Evolutionary conservation across 2,329 filamentous ascomycete species (phyloP), one percentile per base, ranked within the genome.

Genomic region (Fusarium mexicanum): DNA sequence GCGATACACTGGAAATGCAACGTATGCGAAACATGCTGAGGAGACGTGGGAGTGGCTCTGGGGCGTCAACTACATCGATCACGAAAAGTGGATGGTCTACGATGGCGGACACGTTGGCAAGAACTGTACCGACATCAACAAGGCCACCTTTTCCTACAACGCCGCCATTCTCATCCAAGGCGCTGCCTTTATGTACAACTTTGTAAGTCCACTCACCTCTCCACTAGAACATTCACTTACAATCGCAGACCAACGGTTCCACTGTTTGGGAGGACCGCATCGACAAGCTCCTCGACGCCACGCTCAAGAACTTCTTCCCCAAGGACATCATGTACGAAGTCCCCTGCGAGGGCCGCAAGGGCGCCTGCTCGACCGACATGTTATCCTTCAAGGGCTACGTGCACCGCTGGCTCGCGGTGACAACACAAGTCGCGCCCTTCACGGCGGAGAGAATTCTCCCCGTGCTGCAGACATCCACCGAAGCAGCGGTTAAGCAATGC

Each of bases 361-460:
- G 79, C 29, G 87, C 83, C 26, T 96, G 94, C 84, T 91, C 91
- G 66, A 86, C 88, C 54, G 94, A 96, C 77, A 93, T 94, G 86
- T 82, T 89, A 68, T 89, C 90, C 4, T 95, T 92, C 87, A 94
- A 94, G 82, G 92, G 91, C 44, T 91, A 91, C 66, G 84, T 93
- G 24, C 87, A 90, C 74, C 88, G 91, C 46, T 93, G 91, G 90
- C 84, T 94, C 74, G 86, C 89, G 8, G 85, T 87, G 29, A 86
- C 88, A 3, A 87, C 89, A 5, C 86, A 91, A 73, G 64, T 94
- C n/a, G 91, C 90, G 1, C 92, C 92, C 0, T 87, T 86, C 51
- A 90, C 88, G 2, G 81, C 82, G 46, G 81, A 86, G 3, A 83
- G 79, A 22, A 90, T 94, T 73, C 82, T 88, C 64, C 87, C 90